Percentiles rank a stretch among this genome's conserved stretches.
Conservation (phyloP, 1,139 yeast genomes). For the Saccharomyces hybrid region DNA sequence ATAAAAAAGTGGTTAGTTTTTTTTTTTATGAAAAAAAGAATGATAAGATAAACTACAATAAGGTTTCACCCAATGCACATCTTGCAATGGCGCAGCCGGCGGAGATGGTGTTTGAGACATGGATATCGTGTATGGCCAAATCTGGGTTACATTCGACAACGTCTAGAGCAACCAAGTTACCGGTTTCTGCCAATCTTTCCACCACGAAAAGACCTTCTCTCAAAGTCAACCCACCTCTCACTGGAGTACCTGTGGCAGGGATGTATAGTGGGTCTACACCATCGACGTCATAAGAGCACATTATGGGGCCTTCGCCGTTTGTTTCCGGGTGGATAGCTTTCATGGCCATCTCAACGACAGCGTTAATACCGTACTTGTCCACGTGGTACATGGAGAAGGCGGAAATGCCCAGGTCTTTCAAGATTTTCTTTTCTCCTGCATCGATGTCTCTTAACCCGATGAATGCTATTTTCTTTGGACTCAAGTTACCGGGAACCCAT, state of each 20-base stretch:
- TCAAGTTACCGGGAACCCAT: slow-evolving; percentile 72
- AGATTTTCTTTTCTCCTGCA: slow-evolving; percentile 67
- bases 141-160: slow-evolving; percentile 91
- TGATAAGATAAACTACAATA: slow-evolving; percentile 39
- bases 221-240: slow-evolving; percentile 88
- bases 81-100: slow-evolving; percentile 89
- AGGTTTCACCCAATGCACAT: slow-evolving; percentile 90
- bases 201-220: slow-evolving; percentile 91
- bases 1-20: not conserved
- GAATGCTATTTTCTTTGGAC: slow-evolving; percentile 71
- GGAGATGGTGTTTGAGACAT: slow-evolving; percentile 74
- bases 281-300: slow-evolving; percentile 90
- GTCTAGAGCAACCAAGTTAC: slow-evolving; percentile 78
- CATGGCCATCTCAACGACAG: slow-evolving; percentile 88
- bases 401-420: slow-evolving; percentile 63
- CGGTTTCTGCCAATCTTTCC: slow-evolving; percentile 86
- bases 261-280: slow-evolving; percentile 92
- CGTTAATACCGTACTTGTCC: slow-evolving; percentile 87
- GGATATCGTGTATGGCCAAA: slow-evolving; percentile 70
- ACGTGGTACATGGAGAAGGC: slow-evolving; percentile 96
- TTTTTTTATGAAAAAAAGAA: not conserved
- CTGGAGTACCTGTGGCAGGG: slow-evolving; percentile 97
- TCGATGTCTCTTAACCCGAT: slow-evolving; percentile 94
- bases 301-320: slow-evolving; percentile 63
- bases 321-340: slow-evolving; percentile 60